A percentile compares a stretch with the other conserved stretches of the same genome.
phyloP scores from a whole-genome alignment of 1,139 yeast species.

The Lodderomyces theae region DNA sequence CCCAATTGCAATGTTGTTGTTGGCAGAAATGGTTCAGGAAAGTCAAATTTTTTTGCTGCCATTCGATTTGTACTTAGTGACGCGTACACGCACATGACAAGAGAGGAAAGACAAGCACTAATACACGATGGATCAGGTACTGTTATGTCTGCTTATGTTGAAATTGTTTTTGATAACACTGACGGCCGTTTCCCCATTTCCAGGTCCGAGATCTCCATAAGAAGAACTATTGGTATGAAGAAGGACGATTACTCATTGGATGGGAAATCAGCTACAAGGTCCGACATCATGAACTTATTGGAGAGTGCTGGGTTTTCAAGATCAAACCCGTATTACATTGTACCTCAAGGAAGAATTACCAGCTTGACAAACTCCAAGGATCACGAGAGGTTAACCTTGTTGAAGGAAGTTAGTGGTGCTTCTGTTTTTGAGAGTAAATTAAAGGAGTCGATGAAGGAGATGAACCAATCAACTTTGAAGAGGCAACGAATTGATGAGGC shows the following conservation, averaged over 20 bases:
- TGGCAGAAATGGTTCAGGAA: constrained; percentile 96
- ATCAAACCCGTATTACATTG: constrained; percentile 91
- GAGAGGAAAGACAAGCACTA: constrained; percentile 85
- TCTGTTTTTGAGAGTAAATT: constrained; percentile 82
- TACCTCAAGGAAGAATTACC: constrained; percentile 92
- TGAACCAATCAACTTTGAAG: constrained; percentile 63
- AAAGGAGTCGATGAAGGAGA: constrained; percentile 75
- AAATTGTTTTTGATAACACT: constrained; percentile 77
- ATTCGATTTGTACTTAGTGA: constrained; percentile 90
- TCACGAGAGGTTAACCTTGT: constrained; percentile 67
- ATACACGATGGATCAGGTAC: constrained; percentile 92
- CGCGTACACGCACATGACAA: constrained; percentile 81
- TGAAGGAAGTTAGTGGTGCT: constrained; percentile 96
- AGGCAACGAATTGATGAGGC: constrained; percentile 75
- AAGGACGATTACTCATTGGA: constrained; percentile 88
- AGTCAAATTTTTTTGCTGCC: constrained; percentile 94
- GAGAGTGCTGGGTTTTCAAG: constrained; percentile 93
- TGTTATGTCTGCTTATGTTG: constrained; percentile 91
- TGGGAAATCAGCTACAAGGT: constrained; percentile 71
- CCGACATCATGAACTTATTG: constrained; percentile 77
- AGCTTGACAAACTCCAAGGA: constrained; percentile 87
- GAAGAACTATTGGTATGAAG: constrained; percentile 89
- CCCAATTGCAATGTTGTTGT: constrained; percentile 87
- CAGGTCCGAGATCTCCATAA: constrained; percentile 63
- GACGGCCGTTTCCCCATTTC: constrained; percentile 75